Evolutionary conservation across 1,139 yeast genomes (phyloP), one percentile per base, ranked within the genome.

Genomic region (Candida mesenterica): DNA sequence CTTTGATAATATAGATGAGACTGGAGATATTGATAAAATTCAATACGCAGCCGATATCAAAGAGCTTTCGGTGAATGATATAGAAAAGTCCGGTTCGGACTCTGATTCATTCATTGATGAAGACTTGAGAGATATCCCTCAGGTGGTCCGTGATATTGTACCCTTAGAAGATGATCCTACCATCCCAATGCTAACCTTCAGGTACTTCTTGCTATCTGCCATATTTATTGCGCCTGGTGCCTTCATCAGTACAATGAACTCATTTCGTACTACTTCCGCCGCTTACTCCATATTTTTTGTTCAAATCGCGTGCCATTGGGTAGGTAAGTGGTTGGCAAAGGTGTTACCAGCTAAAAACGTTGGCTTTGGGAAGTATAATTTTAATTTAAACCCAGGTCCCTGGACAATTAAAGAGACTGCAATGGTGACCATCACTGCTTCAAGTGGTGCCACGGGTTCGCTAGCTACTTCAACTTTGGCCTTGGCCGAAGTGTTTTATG

Each of bases 341-440:
- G 52, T 50, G 0, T 43, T 68, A 4, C 74, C 74, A 1, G 38
- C 47, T 8, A 54, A 49, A 30, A 39, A 43, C 8, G 44, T 65
- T 5, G 48, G 46, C 6, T 45, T 52, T 5, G 41, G 51, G 3
- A 41, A 49, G 2, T 45, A 46, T 30, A 44, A 44, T 24, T 55
- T 65, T 41, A 52, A 49, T 33, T 43, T 68, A 27, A 69, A 69
- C 37, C 75, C 75, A 0, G 71, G 73, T 1, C 75, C 75, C 1
- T 70, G 74, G 74, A 54, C 72, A 2, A 62, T 69, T 20, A 68
- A 68, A 36, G 76, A 71, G 45, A 60, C 72, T 0, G 71, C 69
- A 0, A 45, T 68, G 50, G 60, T 68, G 8, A 68, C 75, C 2
- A 55, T 70, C 16, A 65, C 75, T 1, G 75, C 75, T 1, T 67